Base-by-base conservation (phyloP, 2,329 filamentous ascomycete species). In the Lojkania enalia region DNA sequence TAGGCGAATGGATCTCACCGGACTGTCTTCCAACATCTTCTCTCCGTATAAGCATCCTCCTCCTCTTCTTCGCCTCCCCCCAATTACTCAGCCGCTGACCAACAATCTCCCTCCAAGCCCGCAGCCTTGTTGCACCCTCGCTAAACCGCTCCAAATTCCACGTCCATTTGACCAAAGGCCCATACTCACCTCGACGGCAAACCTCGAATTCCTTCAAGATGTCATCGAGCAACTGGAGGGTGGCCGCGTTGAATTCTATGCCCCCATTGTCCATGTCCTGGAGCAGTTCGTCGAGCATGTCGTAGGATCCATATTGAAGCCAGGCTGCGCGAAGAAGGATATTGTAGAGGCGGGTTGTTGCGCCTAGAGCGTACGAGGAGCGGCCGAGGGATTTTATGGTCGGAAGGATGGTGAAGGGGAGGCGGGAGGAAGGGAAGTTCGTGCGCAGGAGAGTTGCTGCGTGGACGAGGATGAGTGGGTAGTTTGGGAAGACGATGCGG, bases 351-450 rank as follows among this genome's bases (percentile, higher is more conserved):
- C 78, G 73, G 0, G 86, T 86, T 14, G 83, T 84, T 4, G 82
- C 84, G 36, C 86, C 87, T 0, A 92, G 77, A 5, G 88, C 83
- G 59, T 86, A 88, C 0, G 85, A 86, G 1, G 81, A 79, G 1
- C 86, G 77, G 1, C 87, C 87, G 0, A 88, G 74, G 33, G 78
- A 74, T 61, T 87, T 87, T 56, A 90, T 73, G 5, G 80, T 78
- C 0, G 87, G 85, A 0, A 91, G 73, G 19, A 90, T 68, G 33
- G 77, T 75, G 33, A 87, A 76, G 0, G 77, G 74, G 0, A 87
- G 73, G 0, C 77, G 74, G 1, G 86, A 90, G 0, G 80, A 71
- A 9, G 73, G 76, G 7, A 88, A 90, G 1, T 74, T 71, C 2
- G 70, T 72, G 54, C 83, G 78, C 3, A 89, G 72, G 1, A 81